These are phyloP conservation scores for Heliamphora exappendiculata DNA, from an alignment of 148 eudicot species.

Conservation along the genomic window DNA sequence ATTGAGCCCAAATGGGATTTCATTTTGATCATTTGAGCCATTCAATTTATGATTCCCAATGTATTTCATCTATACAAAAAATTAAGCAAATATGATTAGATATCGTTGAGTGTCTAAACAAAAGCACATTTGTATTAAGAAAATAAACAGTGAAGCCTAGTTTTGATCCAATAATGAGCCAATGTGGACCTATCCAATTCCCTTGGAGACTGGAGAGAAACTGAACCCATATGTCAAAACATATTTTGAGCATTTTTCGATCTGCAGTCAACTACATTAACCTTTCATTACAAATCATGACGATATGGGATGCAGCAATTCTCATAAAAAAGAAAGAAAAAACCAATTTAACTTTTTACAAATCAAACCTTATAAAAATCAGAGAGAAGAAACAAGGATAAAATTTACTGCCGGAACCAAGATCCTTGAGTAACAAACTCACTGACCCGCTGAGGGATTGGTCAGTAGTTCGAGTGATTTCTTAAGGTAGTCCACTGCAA, in stretches of 20 bases:
- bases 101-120: too few relatives aligned
- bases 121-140: too few relatives aligned
- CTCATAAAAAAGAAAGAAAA: background rate
- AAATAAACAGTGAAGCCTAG: too few relatives aligned
- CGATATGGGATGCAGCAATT: background rate
- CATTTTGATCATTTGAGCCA: too few relatives aligned
- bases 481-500: conserved; percentile 71
- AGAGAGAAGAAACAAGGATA: background rate
- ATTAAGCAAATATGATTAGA: too few relatives aligned
- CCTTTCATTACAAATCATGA: background rate
- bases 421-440: conserved; percentile 18
- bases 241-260: background rate
- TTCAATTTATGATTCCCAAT: too few relatives aligned
- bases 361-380: conserved; percentile 2
- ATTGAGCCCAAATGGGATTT: too few relatives aligned
- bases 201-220: too few relatives aligned
- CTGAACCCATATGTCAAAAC: background rate
- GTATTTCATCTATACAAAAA: too few relatives aligned
- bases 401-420: background rate
- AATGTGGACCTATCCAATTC: too few relatives aligned
- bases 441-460: conserved; percentile 67
- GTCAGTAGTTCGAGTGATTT: conserved; percentile 91
- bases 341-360: conserved; percentile 13
- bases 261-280: background rate
- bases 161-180: too few relatives aligned